phyloP scores from a whole-genome alignment of 2,329 filamentous ascomycete genomes.

The Thermomyces lanuginosus region DNA sequence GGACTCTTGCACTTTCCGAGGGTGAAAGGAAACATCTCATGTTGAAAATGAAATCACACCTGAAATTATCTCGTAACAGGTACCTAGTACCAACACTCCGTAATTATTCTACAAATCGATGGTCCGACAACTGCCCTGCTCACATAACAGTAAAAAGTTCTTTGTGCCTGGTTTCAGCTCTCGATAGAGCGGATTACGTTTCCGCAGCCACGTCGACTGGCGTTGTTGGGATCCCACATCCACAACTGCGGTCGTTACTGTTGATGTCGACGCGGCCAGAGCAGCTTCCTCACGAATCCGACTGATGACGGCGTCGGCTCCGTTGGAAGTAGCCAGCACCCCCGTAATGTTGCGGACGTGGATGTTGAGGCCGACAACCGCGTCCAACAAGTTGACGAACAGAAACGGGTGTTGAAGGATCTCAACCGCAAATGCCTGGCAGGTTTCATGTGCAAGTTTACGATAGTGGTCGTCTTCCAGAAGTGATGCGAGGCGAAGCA shows the following conservation, averaged over 20 bases:
- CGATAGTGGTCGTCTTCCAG: constrained; percentile 50
- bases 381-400: constrained; percentile 63
- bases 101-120: constrained; percentile 14
- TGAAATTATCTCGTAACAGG: no score
- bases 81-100: background rate
- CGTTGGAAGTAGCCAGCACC: constrained; percentile 27
- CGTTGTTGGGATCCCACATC: constrained; percentile 22
- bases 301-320: constrained; percentile 15
- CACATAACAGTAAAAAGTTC: constrained; percentile 25
- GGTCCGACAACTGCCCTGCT: constrained; percentile 19
- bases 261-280: constrained; percentile 16
- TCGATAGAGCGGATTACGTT: constrained; percentile 21
- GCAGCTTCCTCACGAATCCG: constrained; percentile 21
- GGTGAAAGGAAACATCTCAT: no score
- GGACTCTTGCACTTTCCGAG: no score
- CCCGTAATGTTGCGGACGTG: constrained; percentile 48
- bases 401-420: constrained; percentile 86
- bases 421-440: constrained; percentile 78
- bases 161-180: constrained; percentile 20
- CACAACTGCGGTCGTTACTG: constrained; percentile 19
- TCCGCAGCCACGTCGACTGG: constrained; percentile 23
- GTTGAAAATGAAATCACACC: no score
- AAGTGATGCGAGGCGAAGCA: constrained; percentile 62
- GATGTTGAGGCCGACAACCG: constrained; percentile 57
- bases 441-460: constrained; percentile 52